Percentiles rank a stretch among this genome's conserved stretches.
phyloP scores from a whole-genome alignment of 805 yeast species.

The Nematodospora valgi region DNA sequence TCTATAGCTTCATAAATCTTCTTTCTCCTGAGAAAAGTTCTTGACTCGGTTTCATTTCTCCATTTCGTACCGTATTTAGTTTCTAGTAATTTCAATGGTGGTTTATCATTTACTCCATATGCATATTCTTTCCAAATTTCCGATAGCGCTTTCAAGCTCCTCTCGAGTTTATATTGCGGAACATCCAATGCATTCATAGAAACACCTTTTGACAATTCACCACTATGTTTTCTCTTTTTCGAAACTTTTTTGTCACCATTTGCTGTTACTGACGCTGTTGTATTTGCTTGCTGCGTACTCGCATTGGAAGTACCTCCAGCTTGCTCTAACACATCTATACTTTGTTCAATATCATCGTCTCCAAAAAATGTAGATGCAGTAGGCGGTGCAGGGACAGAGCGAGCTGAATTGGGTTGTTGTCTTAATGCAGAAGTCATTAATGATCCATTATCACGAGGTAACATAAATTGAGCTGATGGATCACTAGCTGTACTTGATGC shows the following conservation, averaged over 20 bases:
- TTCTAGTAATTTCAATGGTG: constrained; percentile 50
- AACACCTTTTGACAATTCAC: background rate
- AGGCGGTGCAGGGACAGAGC: constrained; percentile 1
- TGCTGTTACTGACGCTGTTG: background rate
- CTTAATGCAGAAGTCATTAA: constrained; percentile 8
- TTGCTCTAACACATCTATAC: constrained; percentile 9
- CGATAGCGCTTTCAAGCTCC: constrained; percentile 33
- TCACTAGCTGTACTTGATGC: background rate
- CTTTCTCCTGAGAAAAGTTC: constrained; percentile 52
- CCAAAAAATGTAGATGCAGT: constrained; percentile 9
- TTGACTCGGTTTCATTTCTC: constrained; percentile 54
- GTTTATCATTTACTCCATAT: constrained; percentile 49
- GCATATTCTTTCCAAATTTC: constrained; percentile 60
- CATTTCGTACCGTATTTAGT: constrained; percentile 48
- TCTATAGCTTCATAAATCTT: constrained; percentile 56
- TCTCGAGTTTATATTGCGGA: constrained; percentile 23
- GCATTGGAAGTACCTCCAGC: background rate
- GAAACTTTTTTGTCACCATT: background rate
- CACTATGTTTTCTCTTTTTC: constrained; percentile 3
- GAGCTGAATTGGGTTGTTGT: constrained; percentile 2
- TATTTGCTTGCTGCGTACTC: background rate
- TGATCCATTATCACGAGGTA: constrained; percentile 8
- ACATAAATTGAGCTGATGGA: constrained; percentile 7
- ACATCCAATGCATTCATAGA: constrained; percentile 9
- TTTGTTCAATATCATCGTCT: constrained; percentile 10